Evolutionary conservation across 768 basidiomycete genomes (phyloP).

Genomic region (Asterophora parasitica): DNA sequence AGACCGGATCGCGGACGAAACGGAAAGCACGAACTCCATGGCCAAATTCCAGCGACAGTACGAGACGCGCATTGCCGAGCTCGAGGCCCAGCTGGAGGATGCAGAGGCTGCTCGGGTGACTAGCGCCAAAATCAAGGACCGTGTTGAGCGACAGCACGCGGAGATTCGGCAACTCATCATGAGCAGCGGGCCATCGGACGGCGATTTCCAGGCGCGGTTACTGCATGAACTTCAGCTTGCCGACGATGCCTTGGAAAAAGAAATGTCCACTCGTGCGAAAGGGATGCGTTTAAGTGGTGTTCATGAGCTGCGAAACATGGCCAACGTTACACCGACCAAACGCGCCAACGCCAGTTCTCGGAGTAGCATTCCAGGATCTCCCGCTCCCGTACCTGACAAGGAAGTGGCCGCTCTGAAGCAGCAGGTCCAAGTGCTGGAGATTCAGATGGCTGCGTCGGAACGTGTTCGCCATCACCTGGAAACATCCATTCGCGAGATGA

Average conservation of each 20-base stretch:
- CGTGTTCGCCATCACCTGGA: conserved; percentile 64
- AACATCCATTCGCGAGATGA: conserved; percentile 52
- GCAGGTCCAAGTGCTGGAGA: conserved; percentile 63
- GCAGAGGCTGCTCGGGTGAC: conserved; percentile 45
- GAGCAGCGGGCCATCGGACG: conserved; percentile 52
- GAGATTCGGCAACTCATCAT: conserved; percentile 66
- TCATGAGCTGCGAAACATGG: conserved; percentile 32
- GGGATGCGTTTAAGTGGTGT: conserved; percentile 28
- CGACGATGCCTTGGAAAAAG: conserved; percentile 53
- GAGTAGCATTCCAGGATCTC: conserved; percentile 23
- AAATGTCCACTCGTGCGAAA: conserved; percentile 38
- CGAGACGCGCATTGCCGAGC: conserved; percentile 53
- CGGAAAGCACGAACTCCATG: conserved; percentile 46
- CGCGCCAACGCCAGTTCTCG: conserved; percentile 31
- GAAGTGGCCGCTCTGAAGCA: conserved; percentile 51
- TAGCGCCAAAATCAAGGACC: conserved; percentile 52
- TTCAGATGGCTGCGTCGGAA: conserved; percentile 64
- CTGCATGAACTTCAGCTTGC: conserved; percentile 58
- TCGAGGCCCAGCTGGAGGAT: conserved; percentile 60
- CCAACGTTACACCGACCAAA: conserved; percentile 47
- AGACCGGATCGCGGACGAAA: conserved; percentile 58
- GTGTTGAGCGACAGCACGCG: conserved; percentile 63
- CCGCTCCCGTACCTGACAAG: conserved; percentile 35
- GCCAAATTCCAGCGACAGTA: conserved; percentile 62
- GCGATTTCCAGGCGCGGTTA: conserved; percentile 55